phyloP scores from a whole-genome alignment of 345 rosid species.

The Gossypium mustelinum region DNA sequence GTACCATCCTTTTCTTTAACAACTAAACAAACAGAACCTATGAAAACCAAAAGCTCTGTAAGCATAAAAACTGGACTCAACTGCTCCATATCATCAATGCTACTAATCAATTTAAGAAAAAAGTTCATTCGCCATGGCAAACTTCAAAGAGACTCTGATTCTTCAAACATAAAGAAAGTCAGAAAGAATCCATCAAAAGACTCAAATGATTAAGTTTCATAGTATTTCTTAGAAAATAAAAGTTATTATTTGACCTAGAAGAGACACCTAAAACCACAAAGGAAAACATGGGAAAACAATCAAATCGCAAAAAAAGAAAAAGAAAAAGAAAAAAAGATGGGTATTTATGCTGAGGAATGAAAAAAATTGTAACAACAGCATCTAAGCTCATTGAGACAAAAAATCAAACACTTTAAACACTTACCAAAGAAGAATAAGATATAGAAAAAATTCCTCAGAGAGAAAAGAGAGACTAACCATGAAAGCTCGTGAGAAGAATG shows the following conservation, averaged over 20 bases:
- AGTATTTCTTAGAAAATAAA: neutral
- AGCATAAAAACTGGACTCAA: neutral
- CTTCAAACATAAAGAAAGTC: neutral
- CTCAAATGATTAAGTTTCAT: neutral
- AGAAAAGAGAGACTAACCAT: neutral
- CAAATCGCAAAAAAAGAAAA: no score
- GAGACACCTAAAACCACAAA: neutral
- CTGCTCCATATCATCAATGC: neutral
- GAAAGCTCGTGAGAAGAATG: slow-evolving; percentile 1
- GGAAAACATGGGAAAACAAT: neutral
- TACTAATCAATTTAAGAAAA: neutral
- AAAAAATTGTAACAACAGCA: neutral
- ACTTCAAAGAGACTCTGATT: neutral
- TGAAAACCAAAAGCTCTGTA: neutral
- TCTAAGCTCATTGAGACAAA: neutral
- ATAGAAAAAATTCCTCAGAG: neutral
- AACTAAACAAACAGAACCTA: neutral
- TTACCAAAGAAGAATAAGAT: neutral
- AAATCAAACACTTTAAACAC: neutral
- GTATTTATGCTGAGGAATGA: neutral
- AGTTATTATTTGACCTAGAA: neutral
- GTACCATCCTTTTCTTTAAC: neutral
- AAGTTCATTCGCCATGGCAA: neutral
- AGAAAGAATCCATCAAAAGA: no score
- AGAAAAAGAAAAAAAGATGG: neutral